phyloP scores from a whole-genome alignment of 1,284 basidiomycete species.

The Moniliophthora roreri region DNA sequence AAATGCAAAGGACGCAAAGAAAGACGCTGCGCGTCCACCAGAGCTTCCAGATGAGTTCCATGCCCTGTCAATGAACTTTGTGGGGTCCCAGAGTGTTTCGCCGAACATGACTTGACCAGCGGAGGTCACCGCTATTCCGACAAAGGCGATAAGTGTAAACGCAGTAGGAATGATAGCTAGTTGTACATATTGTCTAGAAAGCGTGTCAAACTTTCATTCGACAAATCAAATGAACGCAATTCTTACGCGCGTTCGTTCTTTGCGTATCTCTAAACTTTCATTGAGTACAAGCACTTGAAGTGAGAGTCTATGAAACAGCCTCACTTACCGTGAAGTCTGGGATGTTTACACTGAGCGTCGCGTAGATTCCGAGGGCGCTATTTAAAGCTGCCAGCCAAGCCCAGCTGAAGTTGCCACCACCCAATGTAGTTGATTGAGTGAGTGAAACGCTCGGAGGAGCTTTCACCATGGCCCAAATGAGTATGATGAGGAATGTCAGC shows the following conservation, averaged over 20 bases:
- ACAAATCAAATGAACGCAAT: background rate
- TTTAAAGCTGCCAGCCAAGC: slow-evolving; percentile 75
- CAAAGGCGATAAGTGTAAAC: slow-evolving; percentile 59
- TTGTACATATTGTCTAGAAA: slow-evolving; percentile 63
- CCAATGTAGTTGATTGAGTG: slow-evolving; percentile 42
- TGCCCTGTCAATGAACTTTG: slow-evolving; percentile 52
- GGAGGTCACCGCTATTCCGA: slow-evolving; percentile 69
- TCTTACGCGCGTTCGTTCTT: slow-evolving; percentile 57
- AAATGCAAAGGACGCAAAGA: slow-evolving; percentile 74
- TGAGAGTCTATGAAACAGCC: background rate
- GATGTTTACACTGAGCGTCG: slow-evolving; percentile 70
- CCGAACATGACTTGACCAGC: slow-evolving; percentile 65
- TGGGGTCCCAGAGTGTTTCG: slow-evolving; percentile 48
- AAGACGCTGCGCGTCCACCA: slow-evolving; percentile 70
- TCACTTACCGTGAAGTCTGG: slow-evolving; percentile 65
- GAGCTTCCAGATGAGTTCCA: background rate
- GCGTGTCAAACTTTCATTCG: slow-evolving; percentile 5
- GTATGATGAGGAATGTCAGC: slow-evolving; percentile 64
- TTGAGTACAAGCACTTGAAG: too few species aligned
- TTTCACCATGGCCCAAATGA: slow-evolving; percentile 73
- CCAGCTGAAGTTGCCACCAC: slow-evolving; percentile 60
- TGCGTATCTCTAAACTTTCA: slow-evolving; percentile 63
- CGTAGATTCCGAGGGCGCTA: slow-evolving; percentile 65
- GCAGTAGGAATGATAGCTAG: slow-evolving; percentile 66
- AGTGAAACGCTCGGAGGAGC: slow-evolving; percentile 57